phyloP scores from a whole-genome alignment of 805 yeast genomes.

The Yarrowia sp. region DNA sequence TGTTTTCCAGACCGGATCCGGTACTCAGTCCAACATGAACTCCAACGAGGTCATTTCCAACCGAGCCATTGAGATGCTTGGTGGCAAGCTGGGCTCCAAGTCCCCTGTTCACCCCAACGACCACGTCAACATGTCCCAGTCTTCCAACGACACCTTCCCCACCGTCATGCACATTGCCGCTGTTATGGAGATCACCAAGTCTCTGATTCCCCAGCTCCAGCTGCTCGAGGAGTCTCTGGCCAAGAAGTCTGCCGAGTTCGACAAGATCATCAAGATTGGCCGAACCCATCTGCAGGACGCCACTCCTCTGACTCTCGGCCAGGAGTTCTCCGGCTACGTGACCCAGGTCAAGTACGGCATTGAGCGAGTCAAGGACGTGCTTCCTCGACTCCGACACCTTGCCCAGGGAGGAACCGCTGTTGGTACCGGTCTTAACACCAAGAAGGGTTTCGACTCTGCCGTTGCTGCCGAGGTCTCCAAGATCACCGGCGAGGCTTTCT shows the following conservation, averaged over 20 bases:
- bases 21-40: conserved; percentile 98
- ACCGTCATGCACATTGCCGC: conserved; percentile 99
- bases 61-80: conserved; percentile 94
- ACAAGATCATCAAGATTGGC: conserved; percentile 92
- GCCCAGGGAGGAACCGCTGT: conserved; percentile 99
- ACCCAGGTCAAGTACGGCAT: conserved; percentile 91
- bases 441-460: conserved; percentile 78
- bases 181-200: conserved; percentile 75
- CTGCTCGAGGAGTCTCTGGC: conserved; percentile 74
- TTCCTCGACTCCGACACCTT: conserved; percentile 72
- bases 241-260: conserved; percentile 76
- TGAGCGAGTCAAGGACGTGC: conserved; percentile 70
- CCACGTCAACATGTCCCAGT: conserved; percentile 97
- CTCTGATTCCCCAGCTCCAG: conserved; percentile 75
- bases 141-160: conserved; percentile 99
- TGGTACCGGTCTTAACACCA: conserved; percentile 97
- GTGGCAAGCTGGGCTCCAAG: conserved; percentile 90
- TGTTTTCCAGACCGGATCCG: conserved; percentile 98
- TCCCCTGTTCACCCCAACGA: conserved; percentile 97
- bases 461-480: conserved; percentile 82
- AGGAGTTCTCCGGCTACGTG: conserved; percentile 95
- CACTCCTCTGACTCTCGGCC: conserved; percentile 95
- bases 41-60: conserved; percentile 98
- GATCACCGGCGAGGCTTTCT: conserved; percentile 83
- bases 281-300: conserved; percentile 99